Evolutionary conservation across 768 basidiomycete genomes (phyloP).

Genomic region (Xerocomus potaroensis): DNA sequence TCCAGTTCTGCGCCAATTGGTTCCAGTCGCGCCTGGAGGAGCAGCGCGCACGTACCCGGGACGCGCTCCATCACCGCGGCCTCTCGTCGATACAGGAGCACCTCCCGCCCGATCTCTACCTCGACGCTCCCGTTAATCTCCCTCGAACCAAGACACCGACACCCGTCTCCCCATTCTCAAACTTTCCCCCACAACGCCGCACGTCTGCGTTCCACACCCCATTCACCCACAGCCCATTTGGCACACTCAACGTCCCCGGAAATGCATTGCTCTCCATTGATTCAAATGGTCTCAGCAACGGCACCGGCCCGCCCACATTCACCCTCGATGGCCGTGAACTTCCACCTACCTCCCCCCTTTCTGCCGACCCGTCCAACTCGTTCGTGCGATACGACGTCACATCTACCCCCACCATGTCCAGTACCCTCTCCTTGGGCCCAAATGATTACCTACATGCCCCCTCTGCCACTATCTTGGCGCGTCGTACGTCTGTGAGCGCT

Average conservation of each 20-base stretch:
- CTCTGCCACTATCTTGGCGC: slow-evolving; percentile 75
- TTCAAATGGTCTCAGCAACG: slow-evolving; percentile 25
- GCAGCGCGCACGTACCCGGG: slow-evolving; percentile 71
- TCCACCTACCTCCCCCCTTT: slow-evolving; percentile 58
- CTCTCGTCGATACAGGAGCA: slow-evolving; percentile 46
- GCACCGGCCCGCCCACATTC: slow-evolving; percentile 48
- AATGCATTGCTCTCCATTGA: slow-evolving; percentile 67
- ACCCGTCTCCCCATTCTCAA: slow-evolving; percentile 55
- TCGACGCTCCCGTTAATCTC: slow-evolving; percentile 45
- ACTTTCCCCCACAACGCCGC: slow-evolving; percentile 42
- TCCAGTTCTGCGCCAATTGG: slow-evolving; percentile 94
- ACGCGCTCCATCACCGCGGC: slow-evolving; percentile 48
- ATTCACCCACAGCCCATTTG: slow-evolving; percentile 67
- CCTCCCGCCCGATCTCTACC: slow-evolving; percentile 55
- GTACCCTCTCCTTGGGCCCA: slow-evolving; percentile 36
- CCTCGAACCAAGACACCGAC: slow-evolving; percentile 33
- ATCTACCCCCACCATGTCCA: slow-evolving; percentile 42
- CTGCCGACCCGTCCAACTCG: slow-evolving; percentile 39
- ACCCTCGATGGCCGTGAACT: slow-evolving; percentile 56
- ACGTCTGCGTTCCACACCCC: slow-evolving; percentile 50
- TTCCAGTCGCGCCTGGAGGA: slow-evolving; percentile 86
- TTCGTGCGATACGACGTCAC: slow-evolving; percentile 50
- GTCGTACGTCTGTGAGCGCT: slow-evolving; percentile 92
- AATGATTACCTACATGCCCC: slow-evolving; percentile 72
- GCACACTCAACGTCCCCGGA: slow-evolving; percentile 74